phyloP scores from a whole-genome alignment of 306 rosid species.

The Rubus idaeus region DNA sequence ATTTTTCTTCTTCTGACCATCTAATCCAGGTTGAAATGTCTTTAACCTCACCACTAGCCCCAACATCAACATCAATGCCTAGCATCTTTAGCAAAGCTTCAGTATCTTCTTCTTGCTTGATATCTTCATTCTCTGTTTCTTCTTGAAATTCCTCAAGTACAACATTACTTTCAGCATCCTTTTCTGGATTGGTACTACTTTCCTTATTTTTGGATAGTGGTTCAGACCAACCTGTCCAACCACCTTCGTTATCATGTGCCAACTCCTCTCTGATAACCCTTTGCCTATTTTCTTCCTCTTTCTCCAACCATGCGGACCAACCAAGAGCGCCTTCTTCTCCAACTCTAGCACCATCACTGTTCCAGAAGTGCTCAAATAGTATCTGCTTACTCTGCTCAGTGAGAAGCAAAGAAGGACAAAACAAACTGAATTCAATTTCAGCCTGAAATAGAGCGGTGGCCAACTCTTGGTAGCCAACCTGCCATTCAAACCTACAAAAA shows the following conservation, averaged over 20 bases:
- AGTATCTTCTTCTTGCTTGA: constrained; percentile 64
- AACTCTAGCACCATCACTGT: constrained; percentile 70
- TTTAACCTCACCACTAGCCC: constrained; percentile 60
- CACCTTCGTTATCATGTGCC: constrained; percentile 54
- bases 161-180: constrained; percentile 35
- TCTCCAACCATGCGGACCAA: constrained; percentile 94
- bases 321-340: constrained; percentile 94
- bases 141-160: constrained; percentile 50
- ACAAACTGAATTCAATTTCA: constrained; percentile 88
- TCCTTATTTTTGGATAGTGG: constrained; percentile 52
- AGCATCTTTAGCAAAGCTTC: constrained; percentile 79
- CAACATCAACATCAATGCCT: constrained; percentile 72
- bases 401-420: constrained; percentile 78
- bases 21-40: constrained; percentile 72
- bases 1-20: constrained; percentile 92
- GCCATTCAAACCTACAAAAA: constrained; percentile 96
- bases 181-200: constrained; percentile 31
- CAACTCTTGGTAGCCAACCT: constrained; percentile 84
- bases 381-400: constrained; percentile 79
- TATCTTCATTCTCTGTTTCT: constrained; percentile 50
- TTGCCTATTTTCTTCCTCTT: constrained; percentile 91
- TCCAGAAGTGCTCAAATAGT: constrained; percentile 89
- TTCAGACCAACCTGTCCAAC: constrained; percentile 99
- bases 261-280: constrained; percentile 57
- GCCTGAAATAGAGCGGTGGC: constrained; percentile 96